Evolutionary conservation across 345 rosid species (phyloP).

Genomic region (Corchorus olitorius): DNA sequence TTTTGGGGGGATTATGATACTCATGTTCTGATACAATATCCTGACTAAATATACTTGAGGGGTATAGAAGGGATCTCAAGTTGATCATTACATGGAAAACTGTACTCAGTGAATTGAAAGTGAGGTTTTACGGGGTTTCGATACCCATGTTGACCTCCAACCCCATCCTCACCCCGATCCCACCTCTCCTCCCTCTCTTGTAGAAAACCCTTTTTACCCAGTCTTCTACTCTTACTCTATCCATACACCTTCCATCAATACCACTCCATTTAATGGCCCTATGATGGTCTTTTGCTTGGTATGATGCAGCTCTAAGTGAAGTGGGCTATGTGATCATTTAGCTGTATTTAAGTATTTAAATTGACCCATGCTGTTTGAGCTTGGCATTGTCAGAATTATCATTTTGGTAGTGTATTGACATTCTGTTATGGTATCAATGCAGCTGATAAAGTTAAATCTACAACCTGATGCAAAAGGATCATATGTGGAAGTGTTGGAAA

Average conservation of each 20-base stretch:
- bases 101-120: neutral
- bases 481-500: conserved; percentile 83
- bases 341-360: neutral
- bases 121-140: neutral
- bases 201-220: neutral
- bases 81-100: neutral
- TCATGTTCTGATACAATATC: neutral
- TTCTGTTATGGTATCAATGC: conserved; percentile 20
- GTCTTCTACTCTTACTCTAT: neutral
- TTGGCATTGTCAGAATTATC: neutral
- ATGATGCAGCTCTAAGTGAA: neutral
- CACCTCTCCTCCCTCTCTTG: neutral
- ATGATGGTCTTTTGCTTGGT: neutral
- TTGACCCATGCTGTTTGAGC: conserved; percentile 3
- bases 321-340: neutral
- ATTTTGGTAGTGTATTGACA: conserved; percentile 3
- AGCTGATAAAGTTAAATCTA: conserved; percentile 84
- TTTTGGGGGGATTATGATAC: conserved; percentile 1
- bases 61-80: neutral
- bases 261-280: neutral
- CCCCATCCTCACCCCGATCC: no score
- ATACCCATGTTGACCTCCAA: neutral
- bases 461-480: conserved; percentile 92
- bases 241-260: neutral
- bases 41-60: neutral